Percentiles rank a stretch among this genome's conserved stretches.
phyloP scores from a whole-genome alignment of 495 filamentous ascomycete genomes.

The Aspergillus ostianus region DNA sequence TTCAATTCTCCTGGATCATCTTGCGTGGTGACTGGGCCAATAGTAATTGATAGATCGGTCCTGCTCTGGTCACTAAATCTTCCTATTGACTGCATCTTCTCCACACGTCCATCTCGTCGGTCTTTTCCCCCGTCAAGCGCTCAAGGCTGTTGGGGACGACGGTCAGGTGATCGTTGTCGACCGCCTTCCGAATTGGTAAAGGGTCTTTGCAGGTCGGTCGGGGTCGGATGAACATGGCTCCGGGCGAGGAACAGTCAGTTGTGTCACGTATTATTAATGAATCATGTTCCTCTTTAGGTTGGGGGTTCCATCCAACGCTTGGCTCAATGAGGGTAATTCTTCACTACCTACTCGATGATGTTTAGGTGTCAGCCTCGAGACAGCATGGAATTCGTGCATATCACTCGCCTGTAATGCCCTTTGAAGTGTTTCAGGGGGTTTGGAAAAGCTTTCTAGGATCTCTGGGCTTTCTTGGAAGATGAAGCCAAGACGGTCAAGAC shows the following conservation, averaged over 20 bases:
- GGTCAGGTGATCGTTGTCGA: neutral
- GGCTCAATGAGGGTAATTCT: too few species aligned
- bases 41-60: neutral
- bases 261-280: too few species aligned
- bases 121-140: neutral
- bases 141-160: too few species aligned
- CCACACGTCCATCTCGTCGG: too few species aligned
- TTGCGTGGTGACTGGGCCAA: neutral
- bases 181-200: neutral
- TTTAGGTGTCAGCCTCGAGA: too few species aligned
- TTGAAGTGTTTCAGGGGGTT: neutral
- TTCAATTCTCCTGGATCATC: neutral
- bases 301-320: too few species aligned
- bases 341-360: too few species aligned
- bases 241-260: too few species aligned
- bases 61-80: neutral
- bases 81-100: neutral
- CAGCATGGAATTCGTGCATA: too few species aligned
- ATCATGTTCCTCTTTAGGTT: too few species aligned
- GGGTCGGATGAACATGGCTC: neutral
- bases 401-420: too few species aligned
- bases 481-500: neutral
- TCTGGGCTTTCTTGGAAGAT: neutral
- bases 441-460: constrained; percentile 2
- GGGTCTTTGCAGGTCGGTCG: neutral